Evolutionary conservation across 495 filamentous ascomycete genomes (phyloP), one percentile per base, ranked within the genome.

Genomic region (Trypethelium eluteriae): DNA sequence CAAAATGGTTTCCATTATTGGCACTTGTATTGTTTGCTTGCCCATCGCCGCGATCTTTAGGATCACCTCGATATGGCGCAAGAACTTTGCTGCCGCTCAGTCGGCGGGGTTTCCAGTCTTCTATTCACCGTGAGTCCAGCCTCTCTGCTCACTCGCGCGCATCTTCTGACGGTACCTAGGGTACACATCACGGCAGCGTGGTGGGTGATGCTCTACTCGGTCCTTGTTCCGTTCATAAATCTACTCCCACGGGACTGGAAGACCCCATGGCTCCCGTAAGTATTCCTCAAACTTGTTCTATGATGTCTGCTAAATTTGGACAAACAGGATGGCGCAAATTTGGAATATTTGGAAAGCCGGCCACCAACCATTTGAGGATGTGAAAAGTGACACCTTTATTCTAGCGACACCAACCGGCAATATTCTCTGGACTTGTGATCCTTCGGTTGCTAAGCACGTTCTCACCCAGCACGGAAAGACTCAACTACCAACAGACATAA

Each of bases 401-500:
- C 65, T 67, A 2, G 53, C 65, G 11, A 39, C 53, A 34, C 65
- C 65, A 12, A 67, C 62, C 25, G 59, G 65, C 2, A 67, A 67
- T 47, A 62, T 67, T 14, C 57, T 67, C 7, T 67, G 59, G 65
- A 46, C 56, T 10, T 9, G 25, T 38, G 65, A 67, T 38, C 4
- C 38, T 18, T 12, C 53, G 4, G 56, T 63, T 2, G 50, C 50
- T 2, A 39, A 63, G 44, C 66, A 68, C 36, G 12, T 68, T 18
- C 39, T 59, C 36, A 64, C 61, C 49, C 66, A 50, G 2, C 66
- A 49, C 16, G 18, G 18, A 3, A 59, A 59, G 18, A 64, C 32
- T 7, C 61, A 50, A 6, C 39, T 38, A 14, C 66, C 66, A 25
- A 39, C 65, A 5, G 49, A 64, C 4, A 14, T 59, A 3, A 2